These are phyloP conservation scores for Lyophyllum shimeji DNA, from an alignment of 768 basidiomycete genomes.

Conservation along the genomic window DNA sequence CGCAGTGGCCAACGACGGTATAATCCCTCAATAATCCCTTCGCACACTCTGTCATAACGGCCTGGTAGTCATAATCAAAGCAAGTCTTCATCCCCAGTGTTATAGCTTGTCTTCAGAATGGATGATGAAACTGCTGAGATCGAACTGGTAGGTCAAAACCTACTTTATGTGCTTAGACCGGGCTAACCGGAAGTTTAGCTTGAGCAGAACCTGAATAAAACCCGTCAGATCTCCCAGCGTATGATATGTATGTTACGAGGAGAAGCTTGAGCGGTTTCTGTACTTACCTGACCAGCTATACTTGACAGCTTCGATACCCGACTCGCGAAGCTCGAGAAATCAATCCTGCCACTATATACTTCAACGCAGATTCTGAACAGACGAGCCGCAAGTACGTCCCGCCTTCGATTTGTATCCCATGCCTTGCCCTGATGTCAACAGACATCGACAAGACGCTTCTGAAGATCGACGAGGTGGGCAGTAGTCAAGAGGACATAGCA, in stretches of 20 bases:
- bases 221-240: slow-evolving; percentile 77
- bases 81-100: too few relatives aligned
- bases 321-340: slow-evolving; percentile 80
- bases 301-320: slow-evolving; percentile 83
- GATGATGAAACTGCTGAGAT: slow-evolving; percentile 75
- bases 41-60: too few relatives aligned
- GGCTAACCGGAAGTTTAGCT: slow-evolving; percentile 42
- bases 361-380: slow-evolving; percentile 75
- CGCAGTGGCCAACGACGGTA: too few relatives aligned
- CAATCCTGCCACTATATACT: slow-evolving; percentile 79
- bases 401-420: not conserved
- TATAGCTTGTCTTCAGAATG: slow-evolving; percentile 32
- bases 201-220: slow-evolving; percentile 87
- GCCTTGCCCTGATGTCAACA: slow-evolving; percentile 24
- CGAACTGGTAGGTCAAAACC: slow-evolving; percentile 49
- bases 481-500: slow-evolving; percentile 71
- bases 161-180: not conserved
- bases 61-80: too few relatives aligned
- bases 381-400: slow-evolving; percentile 66
- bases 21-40: too few relatives aligned
- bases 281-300: slow-evolving; percentile 58
- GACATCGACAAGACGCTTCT: slow-evolving; percentile 79
- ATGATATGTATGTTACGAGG: slow-evolving; percentile 68
- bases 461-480: slow-evolving; percentile 79
- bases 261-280: not conserved